Evolutionary conservation across 805 yeast species (phyloP), one percentile per base, ranked within the genome.

Genomic region (Naumovozyma baii): DNA sequence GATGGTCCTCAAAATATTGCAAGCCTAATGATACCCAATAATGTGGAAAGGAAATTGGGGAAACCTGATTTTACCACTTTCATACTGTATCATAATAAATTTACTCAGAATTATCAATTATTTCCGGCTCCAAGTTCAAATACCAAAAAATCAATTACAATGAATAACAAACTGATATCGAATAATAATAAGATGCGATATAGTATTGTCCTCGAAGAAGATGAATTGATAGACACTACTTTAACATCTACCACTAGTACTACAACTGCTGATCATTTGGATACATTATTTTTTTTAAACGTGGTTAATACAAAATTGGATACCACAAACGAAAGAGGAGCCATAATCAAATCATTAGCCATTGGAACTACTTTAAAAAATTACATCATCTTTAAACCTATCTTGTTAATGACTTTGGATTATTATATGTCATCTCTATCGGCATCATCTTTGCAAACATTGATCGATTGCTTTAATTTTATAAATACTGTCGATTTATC

Each of bases 1-100:
- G 40, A 39, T 35, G 44, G 40, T 14, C 31, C 47, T 5, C 33
- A 39, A 5, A 45, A 52, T 39, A 20, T 73, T 35, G 74, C 80
- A 2, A 80, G 73, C 49, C 51, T 78, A 31, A 71, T 79, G 75
- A 64, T 80, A 7, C 83, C 84, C 0, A 74, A 74, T 45, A 80
- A 75, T 49, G 65, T 74, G 35, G 79, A 80, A 47, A 62, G 59
- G 30, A 54, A 48, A 17, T 66, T 70, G 34, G 62, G 73, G 34
- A 68, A 61, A n/a, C 78, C 76, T 40, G 80, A 78, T 51, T 76
- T 66, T 46, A 77, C 84, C 0, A 52, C 72, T 5, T 72, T 78
- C 45, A 66, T 78, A 13, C 54, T 80, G 9, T 77, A 69, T 54
- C 57, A 63, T 34, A 55, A 70, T 37, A 34, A 39, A n/a, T 26